Base-by-base conservation (phyloP, 1,284 basidiomycete species). In the Malassezia caprae region DNA sequence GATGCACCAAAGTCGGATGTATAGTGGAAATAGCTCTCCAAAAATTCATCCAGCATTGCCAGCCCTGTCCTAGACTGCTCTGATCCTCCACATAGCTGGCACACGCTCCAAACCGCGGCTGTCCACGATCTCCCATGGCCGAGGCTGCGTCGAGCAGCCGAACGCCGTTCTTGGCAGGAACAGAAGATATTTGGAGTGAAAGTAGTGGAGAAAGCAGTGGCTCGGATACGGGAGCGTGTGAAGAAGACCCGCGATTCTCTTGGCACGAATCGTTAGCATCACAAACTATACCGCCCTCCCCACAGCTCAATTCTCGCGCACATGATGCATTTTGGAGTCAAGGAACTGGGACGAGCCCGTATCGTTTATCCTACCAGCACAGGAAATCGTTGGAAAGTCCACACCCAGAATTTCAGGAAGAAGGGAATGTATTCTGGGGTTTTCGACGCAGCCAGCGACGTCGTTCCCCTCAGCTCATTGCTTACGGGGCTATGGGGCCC, bases 351-450 rank as follows among this genome's bases (percentile, higher is more conserved):
- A 15, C 13, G 13, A 4, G 4, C 8, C 12, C 15, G 32, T 2
- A 19, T 21, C 4, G 11, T 4, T 8, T 19, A 21, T 12, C 1
- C 21, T 12, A 17, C 2, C 11, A 39, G 4, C 17, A 15, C 19
- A 39, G n/a, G 11, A 17, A 39, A 19, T 19, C 11, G 3, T 6
- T 12, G 7, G 17, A 21, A 39, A 19, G n/a, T 8, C 19, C 11
- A n/a, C 24, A 24, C n/a, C 13, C 24, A 10, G 41, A 28, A 15
- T 28, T 42, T 12, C 15, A 42, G 10, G 41, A 26, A n/a, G 37
- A 39, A 39, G 55, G 55, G 6, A 57, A 57, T 41, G 32, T 57
- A 13, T 57, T 57, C 13, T 57, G 55, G 55, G 55, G 55, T 15
- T 48, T 52, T 24, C 31, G 35, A 19, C 26, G 32, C n/a, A 43